Conservation (phyloP, 306 rosid species). For the Sicyos edulis region DNA sequence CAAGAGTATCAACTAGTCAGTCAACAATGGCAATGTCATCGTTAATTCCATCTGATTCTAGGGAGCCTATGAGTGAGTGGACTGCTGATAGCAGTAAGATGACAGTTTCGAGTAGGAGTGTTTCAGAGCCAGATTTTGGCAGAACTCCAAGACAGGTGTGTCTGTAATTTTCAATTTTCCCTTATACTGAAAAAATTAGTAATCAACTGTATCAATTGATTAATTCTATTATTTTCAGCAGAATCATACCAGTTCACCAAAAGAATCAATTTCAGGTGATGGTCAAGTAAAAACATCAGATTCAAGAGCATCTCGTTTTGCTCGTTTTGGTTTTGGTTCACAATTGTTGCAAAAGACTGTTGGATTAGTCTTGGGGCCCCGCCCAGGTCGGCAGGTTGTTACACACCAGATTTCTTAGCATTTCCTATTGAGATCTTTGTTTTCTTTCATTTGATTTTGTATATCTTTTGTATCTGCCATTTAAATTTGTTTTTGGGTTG, state of each 20-base stretch:
- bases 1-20: conserved; percentile 63
- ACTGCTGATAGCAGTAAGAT: conserved; percentile 44
- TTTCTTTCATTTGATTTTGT: not conserved
- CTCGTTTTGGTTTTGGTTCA: conserved; percentile 77
- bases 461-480: not conserved
- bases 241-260: conserved; percentile 36
- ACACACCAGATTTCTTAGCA: not conserved
- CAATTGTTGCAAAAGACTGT: conserved; percentile 69
- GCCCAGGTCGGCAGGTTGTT: conserved; percentile 62
- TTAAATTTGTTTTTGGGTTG: not conserved
- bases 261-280: conserved; percentile 42
- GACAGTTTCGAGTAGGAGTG: conserved; percentile 67
- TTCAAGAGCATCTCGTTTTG: conserved; percentile 58
- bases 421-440: not conserved
- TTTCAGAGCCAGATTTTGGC: conserved; percentile 90
- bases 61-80: conserved; percentile 84
- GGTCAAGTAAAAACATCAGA: conserved; percentile 50
- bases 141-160: conserved; percentile 48
- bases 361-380: conserved; percentile 70
- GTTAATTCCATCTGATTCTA: conserved; percentile 71
- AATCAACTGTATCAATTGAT: not conserved
- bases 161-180: conserved; percentile 8
- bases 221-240: conserved; percentile 17
- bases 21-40: conserved; percentile 87
- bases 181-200: not conserved